Evolutionary conservation across 352 stramenopile species (phyloP), one percentile per base, ranked within the genome.

Genomic region (Phytophthora multivora): DNA sequence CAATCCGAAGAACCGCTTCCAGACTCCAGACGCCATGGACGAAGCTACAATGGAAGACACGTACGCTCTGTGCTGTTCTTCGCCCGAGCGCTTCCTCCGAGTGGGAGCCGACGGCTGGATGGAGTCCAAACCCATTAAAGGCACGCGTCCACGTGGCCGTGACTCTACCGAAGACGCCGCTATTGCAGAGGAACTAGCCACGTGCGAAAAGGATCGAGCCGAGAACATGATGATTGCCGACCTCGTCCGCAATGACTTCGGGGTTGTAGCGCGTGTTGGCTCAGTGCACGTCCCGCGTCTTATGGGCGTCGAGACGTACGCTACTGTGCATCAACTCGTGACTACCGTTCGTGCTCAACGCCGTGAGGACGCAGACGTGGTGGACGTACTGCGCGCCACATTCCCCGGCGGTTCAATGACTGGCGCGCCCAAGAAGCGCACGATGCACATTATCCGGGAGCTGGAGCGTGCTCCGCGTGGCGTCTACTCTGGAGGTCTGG

Each of bases 161-260:
- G 66, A 66, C 12, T 35, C 38, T n/a, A 28, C 18, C 0, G 73
- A 93, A 56, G 89, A 97, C 42, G 51, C 56, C 1, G 74, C 46
- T 12, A 91, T 96, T 51, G 78, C 79, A 12, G 18, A 86, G 60
- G 79, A 90, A 45, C 83, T 99, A 28, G 80, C 78, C 11, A 57
- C 62, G 16, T 97, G 88, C 19, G 71, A 91, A 23, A 99, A 99
- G 62, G 95, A 98, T 66, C 90, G 90, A 35, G 96, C 96, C 1
- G 96, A 99, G 66, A 99, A 99, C 66, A 93, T 99, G 61, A 99
- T 99, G 97, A 99, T 99, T 65, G 93, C 96, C 2, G 97, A 99
- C 74, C 80, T 99, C 33, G 80, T 99, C 23, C 84, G 96, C 40
- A 98, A 98, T 77, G 96, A 99, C 71, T 90, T 99, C 40, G 90